A percentile compares a stretch with the other conserved stretches of the same genome.
These are phyloP conservation scores for Bullera alba DNA, from an alignment of 768 basidiomycete species.

Conservation along the genomic window DNA sequence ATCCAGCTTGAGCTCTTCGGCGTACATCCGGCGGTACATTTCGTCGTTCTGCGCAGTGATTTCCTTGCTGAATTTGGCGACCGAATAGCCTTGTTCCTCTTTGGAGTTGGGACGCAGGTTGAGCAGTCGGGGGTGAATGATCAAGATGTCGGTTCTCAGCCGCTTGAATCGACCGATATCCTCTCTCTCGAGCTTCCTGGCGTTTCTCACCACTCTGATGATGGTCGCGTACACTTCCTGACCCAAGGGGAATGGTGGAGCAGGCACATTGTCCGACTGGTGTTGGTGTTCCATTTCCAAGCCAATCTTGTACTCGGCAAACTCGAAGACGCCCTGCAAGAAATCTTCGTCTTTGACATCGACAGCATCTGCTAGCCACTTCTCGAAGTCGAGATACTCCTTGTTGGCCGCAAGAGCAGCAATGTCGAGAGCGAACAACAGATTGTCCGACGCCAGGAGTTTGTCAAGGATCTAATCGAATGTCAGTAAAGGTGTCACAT, in stretches of 20 bases:
- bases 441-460: constrained; percentile 81
- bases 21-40: constrained; percentile 98
- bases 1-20: constrained; percentile 87
- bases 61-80: constrained; percentile 78
- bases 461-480: constrained; percentile 83
- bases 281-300: constrained; percentile 68
- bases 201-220: constrained; percentile 78
- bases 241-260: constrained; percentile 22
- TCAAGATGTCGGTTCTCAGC: constrained; percentile 84
- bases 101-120: constrained; percentile 74
- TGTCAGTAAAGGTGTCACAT: neutral
- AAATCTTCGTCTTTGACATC: constrained; percentile 75
- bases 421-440: constrained; percentile 84
- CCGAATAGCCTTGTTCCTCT: constrained; percentile 81
- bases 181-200: constrained; percentile 63
- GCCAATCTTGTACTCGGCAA: constrained; percentile 87
- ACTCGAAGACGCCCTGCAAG: constrained; percentile 75
- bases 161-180: constrained; percentile 83
- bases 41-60: constrained; percentile 88
- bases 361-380: constrained; percentile 89
- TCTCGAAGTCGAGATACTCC: constrained; percentile 91
- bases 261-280: constrained; percentile 54
- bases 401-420: constrained; percentile 86
- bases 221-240: constrained; percentile 70
- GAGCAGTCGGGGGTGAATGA: constrained; percentile 94